Evolutionary conservation across 306 rosid genomes (phyloP).

Genomic region (Trifolium fragiferum): DNA sequence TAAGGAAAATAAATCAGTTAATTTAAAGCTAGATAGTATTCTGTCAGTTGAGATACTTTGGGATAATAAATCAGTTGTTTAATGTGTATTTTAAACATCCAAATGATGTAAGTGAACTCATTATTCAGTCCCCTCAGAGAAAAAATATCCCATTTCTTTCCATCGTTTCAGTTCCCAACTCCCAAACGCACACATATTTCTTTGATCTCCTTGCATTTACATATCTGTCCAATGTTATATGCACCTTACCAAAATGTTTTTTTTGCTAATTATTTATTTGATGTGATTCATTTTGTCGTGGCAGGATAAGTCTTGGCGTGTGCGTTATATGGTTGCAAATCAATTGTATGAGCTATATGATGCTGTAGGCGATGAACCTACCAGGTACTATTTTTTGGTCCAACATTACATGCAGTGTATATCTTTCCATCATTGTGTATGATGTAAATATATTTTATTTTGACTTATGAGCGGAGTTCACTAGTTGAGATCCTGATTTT

Average conservation of each 20-base stretch:
- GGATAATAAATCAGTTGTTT: neutral
- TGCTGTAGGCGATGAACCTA: slow-evolving; percentile 97
- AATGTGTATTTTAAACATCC: neutral
- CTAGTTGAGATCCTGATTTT: slow-evolving; percentile 26
- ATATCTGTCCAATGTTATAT: neutral
- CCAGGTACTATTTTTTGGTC: slow-evolving; percentile 62
- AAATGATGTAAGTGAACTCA: slow-evolving; percentile 1
- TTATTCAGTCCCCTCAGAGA: neutral
- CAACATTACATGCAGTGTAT: slow-evolving; percentile 11
- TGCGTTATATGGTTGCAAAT: slow-evolving; percentile 99
- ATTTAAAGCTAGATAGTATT: neutral
- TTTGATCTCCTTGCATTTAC: slow-evolving; percentile 24
- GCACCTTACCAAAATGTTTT: neutral
- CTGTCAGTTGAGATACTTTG: slow-evolving; percentile 14
- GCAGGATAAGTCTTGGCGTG: slow-evolving; percentile 99
- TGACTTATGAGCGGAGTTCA: slow-evolving; percentile 25
- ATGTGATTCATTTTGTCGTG: slow-evolving; percentile 29
- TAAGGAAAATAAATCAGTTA: slow-evolving; percentile 2
- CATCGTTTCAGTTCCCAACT: neutral
- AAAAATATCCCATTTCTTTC: neutral
- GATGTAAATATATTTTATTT: slow-evolving; percentile 21
- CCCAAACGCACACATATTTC: neutral
- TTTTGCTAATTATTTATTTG: slow-evolving; percentile 1
- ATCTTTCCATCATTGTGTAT: slow-evolving; percentile 34
- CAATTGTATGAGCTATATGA: slow-evolving; percentile 94